phyloP scores from a whole-genome alignment of 768 basidiomycete species.

The Lactarius trivialis region DNA sequence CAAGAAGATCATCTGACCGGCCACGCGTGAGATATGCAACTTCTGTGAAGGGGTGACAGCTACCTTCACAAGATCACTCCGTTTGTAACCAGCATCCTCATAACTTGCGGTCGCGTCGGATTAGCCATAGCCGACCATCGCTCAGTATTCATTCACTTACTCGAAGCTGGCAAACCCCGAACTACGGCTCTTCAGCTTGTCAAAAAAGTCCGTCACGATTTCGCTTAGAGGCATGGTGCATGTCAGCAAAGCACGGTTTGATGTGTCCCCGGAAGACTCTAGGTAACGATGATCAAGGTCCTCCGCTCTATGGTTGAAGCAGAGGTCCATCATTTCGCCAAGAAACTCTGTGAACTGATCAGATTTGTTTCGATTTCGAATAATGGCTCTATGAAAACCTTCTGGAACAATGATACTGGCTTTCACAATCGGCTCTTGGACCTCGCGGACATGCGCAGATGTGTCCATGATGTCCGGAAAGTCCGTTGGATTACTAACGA shows the following conservation, averaged over 20 bases:
- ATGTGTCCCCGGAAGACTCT: constrained; percentile 46
- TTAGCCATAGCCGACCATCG: not conserved
- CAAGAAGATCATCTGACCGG: constrained; percentile 75
- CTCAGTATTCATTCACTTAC: constrained; percentile 38
- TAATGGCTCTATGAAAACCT: constrained; percentile 41
- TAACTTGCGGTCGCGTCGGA: constrained; percentile 48
- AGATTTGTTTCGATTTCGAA: not conserved
- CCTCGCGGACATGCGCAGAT: constrained; percentile 51
- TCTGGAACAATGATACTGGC: constrained; percentile 94
- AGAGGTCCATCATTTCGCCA: constrained; percentile 94
- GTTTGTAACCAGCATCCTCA: constrained; percentile 85
- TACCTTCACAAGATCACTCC: constrained; percentile 80
- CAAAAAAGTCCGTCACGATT: constrained; percentile 93
- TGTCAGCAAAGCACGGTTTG: constrained; percentile 70
- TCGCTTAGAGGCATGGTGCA: constrained; percentile 85
- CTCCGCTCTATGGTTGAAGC: constrained; percentile 77
- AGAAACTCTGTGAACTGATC: constrained; percentile 59
- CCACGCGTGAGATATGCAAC: not conserved
- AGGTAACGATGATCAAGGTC: constrained; percentile 81
- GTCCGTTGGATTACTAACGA: constrained; percentile 89
- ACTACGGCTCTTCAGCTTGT: constrained; percentile 86
- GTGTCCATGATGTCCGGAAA: constrained; percentile 80
- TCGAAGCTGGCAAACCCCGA: constrained; percentile 92
- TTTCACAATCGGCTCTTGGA: constrained; percentile 90
- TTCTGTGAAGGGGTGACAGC: constrained; percentile 11